Evolutionary conservation across 192 early-diverging fungal genomes (phyloP).

Genomic region (Coemansia sp.): DNA sequence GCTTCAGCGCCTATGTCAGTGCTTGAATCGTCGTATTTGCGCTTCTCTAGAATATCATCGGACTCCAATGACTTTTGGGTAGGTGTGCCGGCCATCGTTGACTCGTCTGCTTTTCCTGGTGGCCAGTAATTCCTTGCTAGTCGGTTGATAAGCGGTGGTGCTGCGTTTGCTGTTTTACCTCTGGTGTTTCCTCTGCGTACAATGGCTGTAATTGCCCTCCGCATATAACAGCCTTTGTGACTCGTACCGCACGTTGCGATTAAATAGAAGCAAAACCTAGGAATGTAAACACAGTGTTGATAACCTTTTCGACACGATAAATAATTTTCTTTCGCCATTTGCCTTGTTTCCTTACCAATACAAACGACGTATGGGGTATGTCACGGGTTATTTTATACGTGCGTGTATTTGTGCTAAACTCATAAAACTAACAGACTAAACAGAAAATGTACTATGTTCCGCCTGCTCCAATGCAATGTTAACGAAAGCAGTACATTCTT

Average conservation of each 20-base stretch:
- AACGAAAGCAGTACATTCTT: too few species aligned
- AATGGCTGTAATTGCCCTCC: neutral
- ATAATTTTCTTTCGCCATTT: too few species aligned
- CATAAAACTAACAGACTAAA: too few species aligned
- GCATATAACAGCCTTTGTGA: neutral
- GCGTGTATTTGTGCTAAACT: too few species aligned
- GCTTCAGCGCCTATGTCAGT: neutral
- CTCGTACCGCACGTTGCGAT: neutral
- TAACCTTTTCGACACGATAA: too few species aligned
- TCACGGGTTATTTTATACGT: too few species aligned
- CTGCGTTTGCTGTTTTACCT: neutral
- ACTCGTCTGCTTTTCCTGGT: neutral
- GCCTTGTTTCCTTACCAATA: too few species aligned
- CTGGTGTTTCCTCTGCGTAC: neutral
- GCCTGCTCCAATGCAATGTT: too few species aligned
- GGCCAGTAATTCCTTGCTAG: neutral
- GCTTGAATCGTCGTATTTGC: neutral
- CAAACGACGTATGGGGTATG: too few species aligned
- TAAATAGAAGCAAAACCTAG: neutral
- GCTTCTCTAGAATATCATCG: neutral
- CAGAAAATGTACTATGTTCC: too few species aligned
- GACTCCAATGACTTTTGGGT: neutral
- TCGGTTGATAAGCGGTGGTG: neutral
- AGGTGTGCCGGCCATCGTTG: neutral
- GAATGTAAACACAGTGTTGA: neutral